Evolutionary conservation across 2,329 filamentous ascomycete species (phyloP), one percentile per base, ranked within the genome.

Genomic region (Alternaria arbusti): DNA sequence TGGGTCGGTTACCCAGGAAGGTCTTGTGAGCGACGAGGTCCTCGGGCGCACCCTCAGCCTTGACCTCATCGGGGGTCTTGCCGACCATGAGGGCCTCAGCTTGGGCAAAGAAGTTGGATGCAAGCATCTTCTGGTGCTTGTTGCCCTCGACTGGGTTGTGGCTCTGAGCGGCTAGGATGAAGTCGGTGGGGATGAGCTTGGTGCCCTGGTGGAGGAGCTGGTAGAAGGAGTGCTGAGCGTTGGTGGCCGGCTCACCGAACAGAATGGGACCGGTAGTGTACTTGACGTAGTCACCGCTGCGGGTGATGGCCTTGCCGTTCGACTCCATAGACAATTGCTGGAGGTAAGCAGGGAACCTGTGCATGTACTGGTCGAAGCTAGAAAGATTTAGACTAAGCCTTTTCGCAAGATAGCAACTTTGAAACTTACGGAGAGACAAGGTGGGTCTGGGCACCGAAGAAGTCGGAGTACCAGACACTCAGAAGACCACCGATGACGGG

Each of bases 291-390:
- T 90, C 88, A 40, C 94, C 90, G 61, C 89, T 91, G 76, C 96
- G 93, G 66, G 95, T 97, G 78, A 98, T 94, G 65, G 92, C 93
- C 87, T 99, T 99, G 79, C 96, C 96, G 83, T 99, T 99, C 66
- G 95, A 98, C 86, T 99, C 96, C 96, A 99, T 99, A 65, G 95
- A 98, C 64, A 99, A 87, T 84, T 99, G 96, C 85, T 99, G 96
- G 59, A 99, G 91, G 85, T 99, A 99, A 74, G 96, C 96, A 40
- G 96, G 94, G 90, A 99, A 98, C 72, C 96, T 93, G 88, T 97
- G 94, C 71, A 99, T 90, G 85, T 99, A 99, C 84, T 99, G 96
- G 84, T 99, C 96, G 82, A 98, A 99, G 61, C 91, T 93, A 69
- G 28, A 54, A 1, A 55, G 23, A 15, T 59, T 72, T 40, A 74